Percentiles rank a stretch among this genome's conserved stretches.
Evolutionary conservation across 2,329 filamentous ascomycete genomes (phyloP).

Genomic region (Amphichorda felina): DNA sequence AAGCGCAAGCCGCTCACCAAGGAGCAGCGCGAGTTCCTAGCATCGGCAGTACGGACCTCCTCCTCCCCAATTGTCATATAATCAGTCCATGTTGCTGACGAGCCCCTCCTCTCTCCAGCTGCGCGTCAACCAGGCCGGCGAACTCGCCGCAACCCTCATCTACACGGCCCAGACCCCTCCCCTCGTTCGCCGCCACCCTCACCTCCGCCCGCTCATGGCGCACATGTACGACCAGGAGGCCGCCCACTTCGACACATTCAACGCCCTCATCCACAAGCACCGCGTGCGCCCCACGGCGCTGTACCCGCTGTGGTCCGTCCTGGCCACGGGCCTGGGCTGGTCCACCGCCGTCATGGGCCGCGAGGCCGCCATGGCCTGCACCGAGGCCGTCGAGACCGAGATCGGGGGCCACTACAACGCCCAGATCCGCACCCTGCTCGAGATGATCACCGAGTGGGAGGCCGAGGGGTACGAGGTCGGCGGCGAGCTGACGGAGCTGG

Average conservation of each 20-base stretch:
- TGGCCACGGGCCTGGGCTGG: slow-evolving; percentile 79
- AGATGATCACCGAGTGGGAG: slow-evolving; percentile 71
- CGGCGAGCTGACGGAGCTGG: slow-evolving; percentile 60
- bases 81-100: background rate
- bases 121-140: slow-evolving; percentile 93
- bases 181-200: slow-evolving; percentile 69
- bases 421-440: slow-evolving; percentile 71
- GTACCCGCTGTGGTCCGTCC: slow-evolving; percentile 78
- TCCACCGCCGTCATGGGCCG: slow-evolving; percentile 77
- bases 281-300: slow-evolving; percentile 86
- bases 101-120: slow-evolving; percentile 40
- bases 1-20: slow-evolving; percentile 51
- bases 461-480: slow-evolving; percentile 68
- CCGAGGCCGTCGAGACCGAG: slow-evolving; percentile 95
- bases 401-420: slow-evolving; percentile 94
- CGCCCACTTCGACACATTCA: slow-evolving; percentile 78
- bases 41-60: slow-evolving; percentile 47
- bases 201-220: slow-evolving; percentile 80
- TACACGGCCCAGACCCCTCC: slow-evolving; percentile 81
- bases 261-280: slow-evolving; percentile 69
- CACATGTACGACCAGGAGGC: slow-evolving; percentile 99
- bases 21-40: slow-evolving; percentile 63
- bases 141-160: slow-evolving; percentile 92
- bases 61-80: background rate
- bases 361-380: slow-evolving; percentile 96